Evolutionary conservation across 2,329 filamentous ascomycete species (phyloP), one percentile per base, ranked within the genome.

Genomic region (Bipolaris sorokiniana): DNA sequence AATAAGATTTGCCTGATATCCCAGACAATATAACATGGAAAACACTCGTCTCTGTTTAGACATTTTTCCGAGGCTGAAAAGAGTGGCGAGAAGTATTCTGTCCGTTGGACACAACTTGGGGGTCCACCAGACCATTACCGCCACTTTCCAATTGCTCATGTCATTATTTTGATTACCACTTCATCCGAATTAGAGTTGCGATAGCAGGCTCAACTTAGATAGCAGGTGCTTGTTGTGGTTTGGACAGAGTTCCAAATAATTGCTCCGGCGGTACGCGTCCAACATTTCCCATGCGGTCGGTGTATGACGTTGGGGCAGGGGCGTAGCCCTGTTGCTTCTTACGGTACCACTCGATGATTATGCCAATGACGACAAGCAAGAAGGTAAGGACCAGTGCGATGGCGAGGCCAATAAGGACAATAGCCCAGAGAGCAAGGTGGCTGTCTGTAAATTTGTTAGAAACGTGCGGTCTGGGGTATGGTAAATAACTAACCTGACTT

Each of bases 311-410:
- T 4, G 89, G 88, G 34, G 91, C 90, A n/a, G 88, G 90, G 13
- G 87, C 80, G 65, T 96, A 96, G 48, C 92, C 91, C 73, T 94
- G 90, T 47, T 87, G 85, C 79, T 85, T 88, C 78, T 92, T 89
- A 67, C 91, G 86, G 59, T 89, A 82, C 59, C 90, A 86, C 78
- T 95, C 91, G 55, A 92, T 82, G 42, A 90, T 70, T 60, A 96
- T 86, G 62, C 91, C 91, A 18, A 85, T 84, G 48, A 90, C 83
- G 51, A 96, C 90, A 50, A 96, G 83, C 44, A 94, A 78, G 76
- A 94, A 89, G 68, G 91, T 91, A 58, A 94, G 79, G 26, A 82
- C 90, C 1, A 96, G 85, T 1, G 92, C 85, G 58, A 95, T 91
- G 54, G 87, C 91, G 34, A 96, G 85, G 18, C 86, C 88, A 63